Base-by-base conservation (phyloP, 1,139 yeast genomes). In the Diutina sp. region DNA sequence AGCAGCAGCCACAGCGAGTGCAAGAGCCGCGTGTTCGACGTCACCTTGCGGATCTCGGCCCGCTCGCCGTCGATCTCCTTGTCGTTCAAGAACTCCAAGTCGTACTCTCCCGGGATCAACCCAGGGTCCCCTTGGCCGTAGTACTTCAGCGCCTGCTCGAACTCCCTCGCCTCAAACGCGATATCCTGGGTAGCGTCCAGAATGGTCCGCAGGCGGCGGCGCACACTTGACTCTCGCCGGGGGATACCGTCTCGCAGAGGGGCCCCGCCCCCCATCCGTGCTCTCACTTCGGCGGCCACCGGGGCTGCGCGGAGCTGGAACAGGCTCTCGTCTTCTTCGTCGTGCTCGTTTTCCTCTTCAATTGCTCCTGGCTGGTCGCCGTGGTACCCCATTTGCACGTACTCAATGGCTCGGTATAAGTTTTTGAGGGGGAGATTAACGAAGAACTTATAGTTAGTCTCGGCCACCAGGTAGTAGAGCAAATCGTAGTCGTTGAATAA, bases 401-500 rank as follows among this genome's bases (percentile, higher is more conserved):
- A 63, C 53, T 72, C 67, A 46, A 76, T 65, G 0, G 78, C 79
- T 58, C 71, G 73, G 60, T 75, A 76, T 11, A 76, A 63, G 57
- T 76, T 74, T 58, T 76, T 76, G 51, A 76, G 63, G 0, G 79
- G 77, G 11, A 76, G 64, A 59, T 76, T 74, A 45, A 76, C 75
- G 61, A 76, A 76, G 58, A 67, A 70, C 55, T 70, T 67, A 61
- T 73, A 76, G 58, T 76, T 74, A 0, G 76, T 72, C 59, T 74
- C 79, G 54, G 72, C 68, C 4, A 76, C 69, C 8, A 77, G 66
- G 58, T 76, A 77, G 60, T 69, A 77, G 25, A 76, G 65, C 29
- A 76, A 62, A 57, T 76, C 79, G 60, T 67, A 76, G 51, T 77
- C 78, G 60, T 76, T 76, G 63, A 73, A 74, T 38, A 77, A 65